phyloP scores from a whole-genome alignment of 2,329 filamentous ascomycete species.

The Epichloe bromicola region DNA sequence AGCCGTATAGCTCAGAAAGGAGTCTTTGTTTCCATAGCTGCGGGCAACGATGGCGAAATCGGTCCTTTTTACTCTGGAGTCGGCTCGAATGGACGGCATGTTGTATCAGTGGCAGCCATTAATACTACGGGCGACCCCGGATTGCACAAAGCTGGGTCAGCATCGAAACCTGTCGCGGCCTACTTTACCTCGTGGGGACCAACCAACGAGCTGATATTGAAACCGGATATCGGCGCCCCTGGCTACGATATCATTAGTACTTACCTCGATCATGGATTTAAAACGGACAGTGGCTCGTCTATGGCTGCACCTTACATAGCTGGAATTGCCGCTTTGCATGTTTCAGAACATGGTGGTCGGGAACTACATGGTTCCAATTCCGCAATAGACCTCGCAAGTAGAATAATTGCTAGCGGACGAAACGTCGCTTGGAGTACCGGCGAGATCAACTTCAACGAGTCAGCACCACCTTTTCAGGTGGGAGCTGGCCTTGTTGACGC shows the following conservation, averaged over 20 bases:
- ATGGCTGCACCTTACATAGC: constrained; percentile 44
- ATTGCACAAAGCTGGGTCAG: constrained; percentile 14
- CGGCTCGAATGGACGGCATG: constrained; percentile 19
- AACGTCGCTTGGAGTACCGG: constrained; percentile 18
- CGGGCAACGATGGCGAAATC: constrained; percentile 35
- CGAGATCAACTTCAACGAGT: constrained; percentile 7
- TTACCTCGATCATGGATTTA: constrained; percentile 30
- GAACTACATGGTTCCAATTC: constrained; percentile 22
- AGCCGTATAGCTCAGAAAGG: constrained; percentile 29
- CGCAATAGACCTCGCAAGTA: constrained; percentile 19
- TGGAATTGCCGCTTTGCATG: constrained; percentile 34
- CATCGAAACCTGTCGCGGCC: constrained; percentile 22
- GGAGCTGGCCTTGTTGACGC: constrained; percentile 36
- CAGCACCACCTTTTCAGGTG: constrained; percentile 25
- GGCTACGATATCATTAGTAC: constrained; percentile 39
- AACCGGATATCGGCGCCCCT: constrained; percentile 36
- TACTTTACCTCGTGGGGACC: constrained; percentile 39
- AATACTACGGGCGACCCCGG: constrained; percentile 31
- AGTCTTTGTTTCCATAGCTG: constrained; percentile 35
- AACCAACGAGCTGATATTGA: constrained; percentile 35
- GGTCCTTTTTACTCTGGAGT: constrained; percentile 34
- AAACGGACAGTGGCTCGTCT: constrained; percentile 37
- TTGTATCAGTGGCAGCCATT: constrained; percentile 24
- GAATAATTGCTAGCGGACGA: constrained; percentile 22
- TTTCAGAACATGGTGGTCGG: constrained; percentile 28